phyloP scores from a whole-genome alignment of 176 grass and related monocot species.

The Aegilops bicornis region DNA sequence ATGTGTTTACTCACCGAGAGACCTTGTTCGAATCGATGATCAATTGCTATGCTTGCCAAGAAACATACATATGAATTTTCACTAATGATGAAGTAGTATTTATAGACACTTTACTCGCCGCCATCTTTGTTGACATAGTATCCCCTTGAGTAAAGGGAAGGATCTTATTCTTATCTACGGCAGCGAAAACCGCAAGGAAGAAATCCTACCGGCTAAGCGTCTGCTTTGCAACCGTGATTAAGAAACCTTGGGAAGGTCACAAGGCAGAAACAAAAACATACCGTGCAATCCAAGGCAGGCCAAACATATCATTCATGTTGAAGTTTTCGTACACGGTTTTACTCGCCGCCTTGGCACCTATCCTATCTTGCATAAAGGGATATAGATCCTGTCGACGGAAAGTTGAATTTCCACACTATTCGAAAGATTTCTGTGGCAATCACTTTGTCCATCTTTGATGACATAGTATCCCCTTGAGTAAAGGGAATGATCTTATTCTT shows the following conservation, averaged over 20 bases:
- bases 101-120: not conserved
- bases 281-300: not conserved
- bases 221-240: not conserved
- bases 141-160: not conserved
- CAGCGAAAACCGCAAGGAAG: constrained; percentile 5
- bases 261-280: not conserved
- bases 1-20: not conserved
- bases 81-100: not conserved
- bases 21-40: not conserved
- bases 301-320: too few species aligned
- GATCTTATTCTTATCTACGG: not conserved
- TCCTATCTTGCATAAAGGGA: not conserved
- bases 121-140: not conserved
- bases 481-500: not conserved
- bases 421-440: not conserved
- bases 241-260: not conserved
- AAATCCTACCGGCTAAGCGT: not conserved
- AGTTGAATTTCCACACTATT: not conserved
- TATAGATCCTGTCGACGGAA: not conserved
- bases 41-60: not conserved
- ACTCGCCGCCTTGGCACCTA: not conserved
- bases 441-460: not conserved
- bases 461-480: not conserved
- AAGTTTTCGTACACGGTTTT: too few species aligned
- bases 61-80: not conserved